These are phyloP conservation scores for Xylaria curta DNA, from an alignment of 495 filamentous ascomycete genomes.

Conservation along the genomic window DNA sequence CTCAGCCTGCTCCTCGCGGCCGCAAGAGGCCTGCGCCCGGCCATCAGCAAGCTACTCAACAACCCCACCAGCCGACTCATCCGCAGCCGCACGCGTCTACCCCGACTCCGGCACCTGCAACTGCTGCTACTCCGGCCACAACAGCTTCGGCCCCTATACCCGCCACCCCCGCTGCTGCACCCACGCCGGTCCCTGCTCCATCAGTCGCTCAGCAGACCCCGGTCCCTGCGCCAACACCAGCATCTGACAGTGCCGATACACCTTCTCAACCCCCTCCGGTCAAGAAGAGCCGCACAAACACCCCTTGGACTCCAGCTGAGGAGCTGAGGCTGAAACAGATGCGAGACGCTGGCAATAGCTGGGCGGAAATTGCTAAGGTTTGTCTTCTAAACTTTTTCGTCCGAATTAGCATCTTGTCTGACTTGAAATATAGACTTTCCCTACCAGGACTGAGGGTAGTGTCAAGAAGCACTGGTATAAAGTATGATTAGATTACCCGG, in stretches of 20 bases:
- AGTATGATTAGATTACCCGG: conserved; percentile 55
- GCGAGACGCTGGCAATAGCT: conserved; percentile 91
- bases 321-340: conserved; percentile 91
- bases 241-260: conserved; percentile 39
- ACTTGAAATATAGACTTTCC: conserved; percentile 73
- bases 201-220: conserved; percentile 43
- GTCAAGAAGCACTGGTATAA: conserved; percentile 99
- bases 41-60: conserved; percentile 24
- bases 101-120: conserved; percentile 32
- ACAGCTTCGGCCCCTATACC: conserved; percentile 33
- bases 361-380: conserved; percentile 98
- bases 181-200: conserved; percentile 38
- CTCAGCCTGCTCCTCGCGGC: conserved; percentile 34
- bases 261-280: conserved; percentile 61
- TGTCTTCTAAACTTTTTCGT: conserved; percentile 13
- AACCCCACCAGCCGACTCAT: conserved; percentile 25
- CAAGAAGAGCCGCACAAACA: conserved; percentile 96
- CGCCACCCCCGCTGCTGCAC: conserved; percentile 35
- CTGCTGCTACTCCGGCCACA: conserved; percentile 31
- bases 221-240: conserved; percentile 40
- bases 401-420: conserved; percentile 29
- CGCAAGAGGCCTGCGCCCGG: conserved; percentile 35
- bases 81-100: conserved; percentile 36
- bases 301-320: conserved; percentile 94
- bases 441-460: conserved; percentile 89